phyloP scores from a whole-genome alignment of 768 basidiomycete species.

The Fistulinella prunicolor region DNA sequence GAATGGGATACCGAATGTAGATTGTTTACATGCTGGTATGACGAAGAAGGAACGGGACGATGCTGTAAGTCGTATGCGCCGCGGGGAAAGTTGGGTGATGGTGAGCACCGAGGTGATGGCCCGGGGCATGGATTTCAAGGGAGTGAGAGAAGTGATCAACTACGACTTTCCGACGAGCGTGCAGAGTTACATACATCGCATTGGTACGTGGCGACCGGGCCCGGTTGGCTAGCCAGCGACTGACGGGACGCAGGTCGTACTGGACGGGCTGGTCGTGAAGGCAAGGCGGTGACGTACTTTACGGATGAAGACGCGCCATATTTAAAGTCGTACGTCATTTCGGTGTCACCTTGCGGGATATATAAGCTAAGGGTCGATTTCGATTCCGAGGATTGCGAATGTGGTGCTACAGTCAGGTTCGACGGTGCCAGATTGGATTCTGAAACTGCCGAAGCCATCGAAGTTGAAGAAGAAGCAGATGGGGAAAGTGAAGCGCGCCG shows the following conservation, averaged over 20 bases:
- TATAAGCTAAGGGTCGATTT: conserved; percentile 7
- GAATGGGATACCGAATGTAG: conserved; percentile 76
- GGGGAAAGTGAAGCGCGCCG: conserved; percentile 79
- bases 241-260: conserved; percentile 66
- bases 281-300: conserved; percentile 94
- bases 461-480: conserved; percentile 84
- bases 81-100: conserved; percentile 92
- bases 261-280: conserved; percentile 88
- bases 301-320: conserved; percentile 90
- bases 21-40: conserved; percentile 89
- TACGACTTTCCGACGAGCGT: conserved; percentile 96
- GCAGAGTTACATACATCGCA: conserved; percentile 94
- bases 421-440: conserved; percentile 89
- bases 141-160: conserved; percentile 91
- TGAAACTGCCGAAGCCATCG: conserved; percentile 90
- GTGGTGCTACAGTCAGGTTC: conserved; percentile 93
- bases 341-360: not conserved
- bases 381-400: conserved; percentile 74
- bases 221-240: not conserved
- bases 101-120: conserved; percentile 97
- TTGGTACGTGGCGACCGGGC: conserved; percentile 49
- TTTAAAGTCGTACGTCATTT: conserved; percentile 72
- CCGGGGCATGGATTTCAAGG: conserved; percentile 97
- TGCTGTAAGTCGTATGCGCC: conserved; percentile 78
- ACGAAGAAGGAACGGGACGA: conserved; percentile 86